phyloP scores from a whole-genome alignment of 805 yeast species.

The Cyberlindnera samutprakarnensis region DNA sequence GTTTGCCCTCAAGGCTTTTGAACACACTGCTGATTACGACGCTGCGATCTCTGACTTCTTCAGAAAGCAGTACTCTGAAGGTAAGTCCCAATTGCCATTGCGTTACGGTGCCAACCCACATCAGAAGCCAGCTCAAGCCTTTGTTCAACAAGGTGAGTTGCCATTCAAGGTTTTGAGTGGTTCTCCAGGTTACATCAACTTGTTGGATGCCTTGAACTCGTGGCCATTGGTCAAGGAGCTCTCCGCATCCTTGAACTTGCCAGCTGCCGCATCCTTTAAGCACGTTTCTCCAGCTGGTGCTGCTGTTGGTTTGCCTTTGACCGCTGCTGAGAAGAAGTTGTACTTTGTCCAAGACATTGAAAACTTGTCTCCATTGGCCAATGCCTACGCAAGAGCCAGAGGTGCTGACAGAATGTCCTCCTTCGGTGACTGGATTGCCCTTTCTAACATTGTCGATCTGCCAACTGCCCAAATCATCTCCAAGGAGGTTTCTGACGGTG shows the following conservation, averaged over 20 bases:
- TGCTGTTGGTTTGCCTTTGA: conserved; percentile 91
- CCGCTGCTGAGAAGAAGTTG: conserved; percentile 87
- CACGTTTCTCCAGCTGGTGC: conserved; percentile 99
- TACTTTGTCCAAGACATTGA: conserved; percentile 94
- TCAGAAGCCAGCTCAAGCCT: conserved; percentile 99
- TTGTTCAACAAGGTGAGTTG: conserved; percentile 73
- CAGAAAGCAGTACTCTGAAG: conserved; percentile 94
- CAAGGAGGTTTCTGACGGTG: conserved; percentile 97
- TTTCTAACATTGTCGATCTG: conserved; percentile 91
- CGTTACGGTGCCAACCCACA: conserved; percentile 99
- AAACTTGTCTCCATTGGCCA: conserved; percentile 92
- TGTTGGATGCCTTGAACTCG: conserved; percentile 93
- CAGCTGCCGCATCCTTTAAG: conserved; percentile 98
- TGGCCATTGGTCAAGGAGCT: conserved; percentile 99
- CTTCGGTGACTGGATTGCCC: conserved; percentile 96
- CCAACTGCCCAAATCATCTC: conserved; percentile 97
- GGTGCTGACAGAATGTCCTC: conserved; percentile 99
- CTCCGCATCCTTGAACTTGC: conserved; percentile 86
- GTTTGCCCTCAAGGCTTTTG: conserved; percentile 93
- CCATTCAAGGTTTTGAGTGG: conserved; percentile 94
- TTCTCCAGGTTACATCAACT: conserved; percentile 95
- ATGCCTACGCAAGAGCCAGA: conserved; percentile 98
- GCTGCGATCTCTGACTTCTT: conserved; percentile 93
- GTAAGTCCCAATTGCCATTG: conserved; percentile 80
- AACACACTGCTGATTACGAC: conserved; percentile 97